Conservation (phyloP, 257 asterid genomes). For the Gentiana straminea region DNA sequence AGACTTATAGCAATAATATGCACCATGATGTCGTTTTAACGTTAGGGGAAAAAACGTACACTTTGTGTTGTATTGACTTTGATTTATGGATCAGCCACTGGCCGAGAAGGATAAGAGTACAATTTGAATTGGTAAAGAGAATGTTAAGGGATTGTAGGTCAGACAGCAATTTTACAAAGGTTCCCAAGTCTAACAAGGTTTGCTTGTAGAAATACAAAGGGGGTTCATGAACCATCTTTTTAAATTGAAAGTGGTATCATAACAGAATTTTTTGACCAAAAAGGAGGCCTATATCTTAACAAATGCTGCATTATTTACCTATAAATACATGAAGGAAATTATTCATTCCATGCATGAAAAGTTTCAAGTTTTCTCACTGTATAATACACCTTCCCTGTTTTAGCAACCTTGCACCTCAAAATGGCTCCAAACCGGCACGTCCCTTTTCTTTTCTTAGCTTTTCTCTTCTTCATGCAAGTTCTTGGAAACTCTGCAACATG, state of each 20-base stretch:
- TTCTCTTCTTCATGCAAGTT: constrained; percentile 25
- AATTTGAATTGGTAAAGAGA: background rate
- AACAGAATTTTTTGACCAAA: constrained; percentile 22
- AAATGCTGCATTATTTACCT: constrained; percentile 8
- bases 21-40: too few species aligned
- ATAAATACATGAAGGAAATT: constrained; percentile 24
- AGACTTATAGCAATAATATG: too few species aligned
- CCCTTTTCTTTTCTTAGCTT: constrained; percentile 18
- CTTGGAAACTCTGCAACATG: constrained; percentile 39
- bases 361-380: constrained; percentile 3
- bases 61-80: too few species aligned
- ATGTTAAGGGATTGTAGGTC: constrained; percentile 7
- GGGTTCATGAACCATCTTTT: background rate
- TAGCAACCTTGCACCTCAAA: constrained; percentile 10
- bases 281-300: background rate
- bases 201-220: constrained; percentile 10
- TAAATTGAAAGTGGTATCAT: constrained; percentile 9
- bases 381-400: constrained; percentile 3
- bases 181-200: constrained; percentile 16
- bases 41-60: too few species aligned
- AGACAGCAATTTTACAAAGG: constrained; percentile 5
- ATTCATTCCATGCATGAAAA: constrained; percentile 14
- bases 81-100: too few species aligned
- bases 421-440: constrained; percentile 19
- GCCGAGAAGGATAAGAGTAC: background rate